A percentile compares a stretch with the other conserved stretches of the same genome.
Evolutionary conservation across 2,329 filamentous ascomycete genomes (phyloP).

Genomic region (Pseudocercospora macadamiae): DNA sequence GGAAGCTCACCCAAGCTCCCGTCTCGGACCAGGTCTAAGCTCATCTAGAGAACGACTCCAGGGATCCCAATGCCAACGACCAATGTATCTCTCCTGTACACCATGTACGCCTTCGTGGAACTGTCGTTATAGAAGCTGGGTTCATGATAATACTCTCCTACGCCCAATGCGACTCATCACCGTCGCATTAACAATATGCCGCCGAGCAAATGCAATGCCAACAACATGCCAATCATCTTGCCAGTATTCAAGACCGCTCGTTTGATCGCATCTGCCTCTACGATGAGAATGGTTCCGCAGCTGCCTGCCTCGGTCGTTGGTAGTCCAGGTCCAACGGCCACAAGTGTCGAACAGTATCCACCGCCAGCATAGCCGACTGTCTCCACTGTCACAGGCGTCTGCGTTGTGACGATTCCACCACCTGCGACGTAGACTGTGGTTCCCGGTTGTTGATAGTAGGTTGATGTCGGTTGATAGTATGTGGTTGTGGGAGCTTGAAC

Average conservation of each 20-base stretch:
- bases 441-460: slow-evolving; percentile 23
- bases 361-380: slow-evolving; percentile 24
- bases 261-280: slow-evolving; percentile 27
- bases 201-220: slow-evolving; percentile 28
- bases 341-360: slow-evolving; percentile 40
- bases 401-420: slow-evolving; percentile 23
- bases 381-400: slow-evolving; percentile 16
- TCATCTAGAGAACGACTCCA: background rate
- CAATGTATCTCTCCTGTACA: too few relatives aligned
- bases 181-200: slow-evolving; percentile 25
- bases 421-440: slow-evolving; percentile 28
- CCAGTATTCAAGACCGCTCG: slow-evolving; percentile 21
- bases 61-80: background rate
- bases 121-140: slow-evolving; percentile 16
- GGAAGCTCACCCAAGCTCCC: background rate
- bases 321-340: slow-evolving; percentile 37
- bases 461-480: slow-evolving; percentile 26
- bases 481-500: slow-evolving; percentile 30
- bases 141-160: background rate
- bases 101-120: slow-evolving; percentile 10
- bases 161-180: slow-evolving; percentile 8
- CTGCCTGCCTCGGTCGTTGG: slow-evolving; percentile 37
- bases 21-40: background rate
- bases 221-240: slow-evolving; percentile 23
- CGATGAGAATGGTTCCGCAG: slow-evolving; percentile 42